Conservation (phyloP, 768 basidiomycete species). For the Tylopilus felleus region DNA sequence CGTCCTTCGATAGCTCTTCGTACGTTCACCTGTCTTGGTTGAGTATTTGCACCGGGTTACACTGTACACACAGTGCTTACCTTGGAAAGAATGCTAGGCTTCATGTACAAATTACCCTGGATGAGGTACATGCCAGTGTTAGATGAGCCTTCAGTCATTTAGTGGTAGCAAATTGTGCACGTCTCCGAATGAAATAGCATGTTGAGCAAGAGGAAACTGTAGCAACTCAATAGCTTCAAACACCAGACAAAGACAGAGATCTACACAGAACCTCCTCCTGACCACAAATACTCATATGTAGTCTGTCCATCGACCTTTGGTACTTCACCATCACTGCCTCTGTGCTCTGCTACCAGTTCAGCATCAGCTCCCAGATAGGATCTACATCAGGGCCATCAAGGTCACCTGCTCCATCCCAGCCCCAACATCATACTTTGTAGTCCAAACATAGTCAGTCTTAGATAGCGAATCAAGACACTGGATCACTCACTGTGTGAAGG, state of each 20-base stretch:
- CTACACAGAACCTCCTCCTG: constrained; percentile 6
- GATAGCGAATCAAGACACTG: neutral
- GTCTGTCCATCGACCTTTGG: constrained; percentile 41
- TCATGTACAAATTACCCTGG: too few relatives aligned
- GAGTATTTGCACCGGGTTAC: neutral
- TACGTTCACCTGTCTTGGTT: constrained; percentile 62
- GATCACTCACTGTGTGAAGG: constrained; percentile 70
- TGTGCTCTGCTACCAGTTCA: constrained; percentile 54
- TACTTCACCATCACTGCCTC: constrained; percentile 73
- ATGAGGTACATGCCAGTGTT: too few relatives aligned
- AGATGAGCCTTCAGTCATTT: too few relatives aligned
- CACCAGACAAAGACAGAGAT: constrained; percentile 9
- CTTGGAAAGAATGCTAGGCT: constrained; percentile 70
- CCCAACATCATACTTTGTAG: constrained; percentile 94
- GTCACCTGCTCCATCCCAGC: constrained; percentile 98
- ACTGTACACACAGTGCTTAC: constrained; percentile 43
- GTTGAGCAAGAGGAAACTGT: too few relatives aligned
- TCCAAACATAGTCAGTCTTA: constrained; percentile 3
- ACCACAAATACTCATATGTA: constrained; percentile 15
- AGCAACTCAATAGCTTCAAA: neutral
- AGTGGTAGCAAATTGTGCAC: too few relatives aligned
- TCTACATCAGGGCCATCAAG: constrained; percentile 97
- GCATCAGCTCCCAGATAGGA: constrained; percentile 91
- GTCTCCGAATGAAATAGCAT: too few relatives aligned
- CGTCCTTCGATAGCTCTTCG: constrained; percentile 86